Conservation (phyloP, 2,329 filamentous ascomycete species). For the Aspergillus ibericus region DNA sequence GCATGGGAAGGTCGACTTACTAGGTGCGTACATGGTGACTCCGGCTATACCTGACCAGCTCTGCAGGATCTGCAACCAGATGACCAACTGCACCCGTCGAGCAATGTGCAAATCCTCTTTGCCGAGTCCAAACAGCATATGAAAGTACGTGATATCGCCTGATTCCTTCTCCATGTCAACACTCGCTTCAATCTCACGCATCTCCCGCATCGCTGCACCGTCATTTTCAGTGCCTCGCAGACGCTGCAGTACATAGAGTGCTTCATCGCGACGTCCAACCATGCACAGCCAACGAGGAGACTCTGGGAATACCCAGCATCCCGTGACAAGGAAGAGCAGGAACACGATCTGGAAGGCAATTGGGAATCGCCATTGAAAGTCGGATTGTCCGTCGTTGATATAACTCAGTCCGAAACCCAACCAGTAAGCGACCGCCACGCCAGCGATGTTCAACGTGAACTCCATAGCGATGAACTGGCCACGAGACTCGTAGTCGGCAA, state of each 20-base stretch:
- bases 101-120: background rate
- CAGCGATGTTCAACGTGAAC: constrained; percentile 69
- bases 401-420: constrained; percentile 57
- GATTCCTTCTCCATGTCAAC: background rate
- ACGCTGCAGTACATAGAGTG: constrained; percentile 59
- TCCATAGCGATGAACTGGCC: constrained; percentile 67
- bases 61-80: constrained; percentile 68
- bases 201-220: background rate
- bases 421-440: constrained; percentile 63
- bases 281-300: constrained; percentile 58
- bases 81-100: constrained; percentile 53
- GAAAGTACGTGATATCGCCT: background rate
- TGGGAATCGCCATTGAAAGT: constrained; percentile 64
- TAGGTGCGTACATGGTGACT: constrained; percentile 54
- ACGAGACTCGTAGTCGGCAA: constrained; percentile 61
- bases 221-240: constrained; percentile 51
- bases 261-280: constrained; percentile 63
- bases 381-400: constrained; percentile 54
- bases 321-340: constrained; percentile 53
- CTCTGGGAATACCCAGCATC: constrained; percentile 65
- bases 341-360: constrained; percentile 67
- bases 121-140: background rate
- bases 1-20: constrained; percentile 17
- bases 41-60: constrained; percentile 66
- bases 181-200: background rate